These are phyloP conservation scores for Rhodotorula glutinis DNA, from an alignment of 1,284 basidiomycete genomes.

Conservation along the genomic window DNA sequence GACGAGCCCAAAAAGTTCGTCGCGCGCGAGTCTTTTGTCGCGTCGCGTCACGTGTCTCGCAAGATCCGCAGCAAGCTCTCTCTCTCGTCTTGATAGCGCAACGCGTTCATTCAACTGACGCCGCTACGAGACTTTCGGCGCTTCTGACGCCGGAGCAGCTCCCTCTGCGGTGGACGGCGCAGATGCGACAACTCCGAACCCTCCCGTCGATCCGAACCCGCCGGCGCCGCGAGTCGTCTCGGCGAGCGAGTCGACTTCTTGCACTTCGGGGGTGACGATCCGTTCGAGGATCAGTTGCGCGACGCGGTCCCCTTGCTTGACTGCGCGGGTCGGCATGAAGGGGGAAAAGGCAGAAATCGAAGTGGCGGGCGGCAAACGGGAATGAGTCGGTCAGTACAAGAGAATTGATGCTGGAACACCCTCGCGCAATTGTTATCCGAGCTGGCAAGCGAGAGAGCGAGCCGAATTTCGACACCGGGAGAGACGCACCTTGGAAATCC, in stretches of 20 bases:
- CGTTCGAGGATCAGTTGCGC: conserved; percentile 92
- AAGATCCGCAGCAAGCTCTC: no score
- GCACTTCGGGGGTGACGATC: conserved; percentile 78
- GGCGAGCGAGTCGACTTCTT: conserved; percentile 82
- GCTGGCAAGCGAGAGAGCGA: no score
- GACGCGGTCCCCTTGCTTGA: conserved; percentile 84
- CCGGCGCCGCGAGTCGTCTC: conserved; percentile 78
- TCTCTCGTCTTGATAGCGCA: no score
- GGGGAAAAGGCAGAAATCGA: not conserved
- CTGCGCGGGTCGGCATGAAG: conserved; percentile 54
- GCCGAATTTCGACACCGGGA: not conserved
- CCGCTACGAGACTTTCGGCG: no score
- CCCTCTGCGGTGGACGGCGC: not conserved
- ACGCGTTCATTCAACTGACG: no score
- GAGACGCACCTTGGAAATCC: conserved; percentile 73
- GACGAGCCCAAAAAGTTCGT: no score
- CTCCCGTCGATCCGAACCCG: conserved; percentile 93
- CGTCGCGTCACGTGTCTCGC: no score
- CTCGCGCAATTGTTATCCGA: no score
- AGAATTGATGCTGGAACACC: no score
- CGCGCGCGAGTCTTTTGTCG: no score
- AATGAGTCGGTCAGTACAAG: no score
- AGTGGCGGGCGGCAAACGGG: no score
- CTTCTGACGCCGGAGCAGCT: not conserved
- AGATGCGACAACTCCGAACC: conserved; percentile 11